phyloP scores from a whole-genome alignment of 75 land plant genomes.

The Ceratopteris richardii region DNA sequence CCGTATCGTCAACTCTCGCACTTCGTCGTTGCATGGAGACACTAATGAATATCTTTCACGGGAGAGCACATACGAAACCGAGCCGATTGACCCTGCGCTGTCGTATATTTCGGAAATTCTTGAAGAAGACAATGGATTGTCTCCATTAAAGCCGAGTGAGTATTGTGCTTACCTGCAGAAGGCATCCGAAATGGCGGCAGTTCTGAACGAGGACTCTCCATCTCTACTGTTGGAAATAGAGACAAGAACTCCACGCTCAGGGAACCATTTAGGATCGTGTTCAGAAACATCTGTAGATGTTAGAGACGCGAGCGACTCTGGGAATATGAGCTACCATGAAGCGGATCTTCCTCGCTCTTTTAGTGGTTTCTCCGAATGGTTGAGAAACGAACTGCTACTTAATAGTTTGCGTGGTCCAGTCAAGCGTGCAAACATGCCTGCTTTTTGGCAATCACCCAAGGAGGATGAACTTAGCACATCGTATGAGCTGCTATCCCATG shows the following conservation, averaged over 20 bases:
- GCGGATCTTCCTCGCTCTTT: background rate
- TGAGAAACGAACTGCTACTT: background rate
- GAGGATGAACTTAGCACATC: too few relatives aligned
- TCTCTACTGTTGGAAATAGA: background rate
- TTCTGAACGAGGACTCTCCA: conserved; percentile 4
- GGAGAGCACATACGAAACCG: background rate
- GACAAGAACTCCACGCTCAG: background rate
- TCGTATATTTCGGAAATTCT: conserved; percentile 18
- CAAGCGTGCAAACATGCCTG: background rate
- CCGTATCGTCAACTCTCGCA: background rate
- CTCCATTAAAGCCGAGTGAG: conserved; percentile 16
- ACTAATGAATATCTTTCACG: background rate
- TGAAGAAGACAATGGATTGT: conserved; percentile 18
- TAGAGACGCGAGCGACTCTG: too few relatives aligned
- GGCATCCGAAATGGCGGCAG: conserved; percentile 24
- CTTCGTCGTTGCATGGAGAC: too few relatives aligned
- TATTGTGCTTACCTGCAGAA: conserved; percentile 27
- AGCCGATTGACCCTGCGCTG: conserved; percentile 13
- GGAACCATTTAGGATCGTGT: background rate
- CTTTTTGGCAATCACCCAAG: too few relatives aligned
- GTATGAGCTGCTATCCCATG: too few relatives aligned
- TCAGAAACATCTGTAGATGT: background rate
- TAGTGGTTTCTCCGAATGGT: background rate
- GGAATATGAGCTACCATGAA: background rate
- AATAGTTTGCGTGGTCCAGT: conserved; percentile 3